A percentile compares a stretch with the other conserved stretches of the same genome.
These are phyloP conservation scores for Citrus inodora DNA, from an alignment of 345 rosid genomes.

Conservation along the genomic window DNA sequence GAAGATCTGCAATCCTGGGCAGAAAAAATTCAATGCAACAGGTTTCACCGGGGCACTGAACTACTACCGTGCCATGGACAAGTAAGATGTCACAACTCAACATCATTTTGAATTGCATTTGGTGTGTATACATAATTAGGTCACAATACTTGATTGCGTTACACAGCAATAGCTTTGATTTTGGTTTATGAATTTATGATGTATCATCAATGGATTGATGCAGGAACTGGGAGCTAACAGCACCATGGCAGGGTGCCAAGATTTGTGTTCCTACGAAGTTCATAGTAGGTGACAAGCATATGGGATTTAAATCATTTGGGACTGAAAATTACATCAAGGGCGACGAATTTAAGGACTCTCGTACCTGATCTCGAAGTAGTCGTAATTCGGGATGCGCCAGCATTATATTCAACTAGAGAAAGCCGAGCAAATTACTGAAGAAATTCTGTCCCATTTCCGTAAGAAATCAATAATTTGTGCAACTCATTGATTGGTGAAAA, in stretches of 20 bases:
- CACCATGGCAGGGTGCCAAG: conserved; percentile 23
- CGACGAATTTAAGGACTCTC: conserved; percentile 9
- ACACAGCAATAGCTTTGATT: neutral
- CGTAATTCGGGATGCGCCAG: conserved; percentile 18
- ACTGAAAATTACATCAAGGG: conserved; percentile 16
- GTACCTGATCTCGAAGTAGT: conserved; percentile 22
- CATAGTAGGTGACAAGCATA: conserved; percentile 18
- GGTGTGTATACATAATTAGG: too few species aligned
- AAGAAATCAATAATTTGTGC: neutral
- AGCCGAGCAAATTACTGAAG: conserved; percentile 15
- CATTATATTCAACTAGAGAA: conserved; percentile 28
- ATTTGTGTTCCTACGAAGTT: conserved; percentile 23
- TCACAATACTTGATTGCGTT: neutral
- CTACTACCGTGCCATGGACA: conserved; percentile 28
- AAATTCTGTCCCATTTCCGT: conserved; percentile 13
- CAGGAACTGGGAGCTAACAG: conserved; percentile 28
- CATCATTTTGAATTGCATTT: too few species aligned
- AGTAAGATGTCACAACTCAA: neutral
- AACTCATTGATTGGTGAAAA: neutral
- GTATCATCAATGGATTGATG: neutral
- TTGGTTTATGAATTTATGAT: neutral
- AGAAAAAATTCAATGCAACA: conserved; percentile 18
- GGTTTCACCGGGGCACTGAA: conserved; percentile 34
- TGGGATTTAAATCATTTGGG: conserved; percentile 17
- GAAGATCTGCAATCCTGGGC: conserved; percentile 32